phyloP scores from a whole-genome alignment of 2,329 filamentous ascomycete genomes.

The Fusarium neocosmosporiellum region DNA sequence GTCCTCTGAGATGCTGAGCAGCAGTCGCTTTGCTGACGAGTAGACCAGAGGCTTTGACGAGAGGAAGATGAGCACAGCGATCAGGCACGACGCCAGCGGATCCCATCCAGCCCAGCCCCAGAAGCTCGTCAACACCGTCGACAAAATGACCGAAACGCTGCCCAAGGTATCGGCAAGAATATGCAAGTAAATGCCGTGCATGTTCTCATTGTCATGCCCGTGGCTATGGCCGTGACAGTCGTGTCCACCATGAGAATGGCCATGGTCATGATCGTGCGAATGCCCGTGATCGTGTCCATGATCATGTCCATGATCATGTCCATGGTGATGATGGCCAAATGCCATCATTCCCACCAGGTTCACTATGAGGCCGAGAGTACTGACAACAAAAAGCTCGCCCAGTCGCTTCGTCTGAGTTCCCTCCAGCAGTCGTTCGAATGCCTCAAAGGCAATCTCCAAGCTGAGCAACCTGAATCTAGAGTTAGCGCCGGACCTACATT shows the following conservation, averaged over 20 bases:
- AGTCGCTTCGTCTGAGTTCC: constrained; percentile 86
- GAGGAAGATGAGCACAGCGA: constrained; percentile 92
- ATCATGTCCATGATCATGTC: constrained; percentile 48
- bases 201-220: constrained; percentile 91
- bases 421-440: constrained; percentile 86
- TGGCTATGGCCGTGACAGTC: constrained; percentile 54
- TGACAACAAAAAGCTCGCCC: constrained; percentile 88
- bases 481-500: constrained; percentile 20
- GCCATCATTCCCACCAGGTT: constrained; percentile 93
- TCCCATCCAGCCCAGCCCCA: constrained; percentile 95
- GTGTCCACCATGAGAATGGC: constrained; percentile 53
- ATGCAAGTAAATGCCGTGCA: constrained; percentile 96
- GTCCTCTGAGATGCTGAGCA: constrained; percentile 86
- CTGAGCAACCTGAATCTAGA: constrained; percentile 77
- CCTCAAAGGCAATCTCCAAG: constrained; percentile 95
- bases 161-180: constrained; percentile 95
- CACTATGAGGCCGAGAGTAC: constrained; percentile 84
- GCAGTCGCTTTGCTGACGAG: constrained; percentile 82
- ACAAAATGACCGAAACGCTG: constrained; percentile 93
- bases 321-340: constrained; percentile 75
- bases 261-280: constrained; percentile 55
- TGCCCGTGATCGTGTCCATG: constrained; percentile 47
- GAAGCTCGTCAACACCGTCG: constrained; percentile 86
- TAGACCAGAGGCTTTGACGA: constrained; percentile 90
- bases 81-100: constrained; percentile 91